These are phyloP conservation scores for Corylus heterophylla DNA, from an alignment of 306 rosid genomes.

Conservation along the genomic window DNA sequence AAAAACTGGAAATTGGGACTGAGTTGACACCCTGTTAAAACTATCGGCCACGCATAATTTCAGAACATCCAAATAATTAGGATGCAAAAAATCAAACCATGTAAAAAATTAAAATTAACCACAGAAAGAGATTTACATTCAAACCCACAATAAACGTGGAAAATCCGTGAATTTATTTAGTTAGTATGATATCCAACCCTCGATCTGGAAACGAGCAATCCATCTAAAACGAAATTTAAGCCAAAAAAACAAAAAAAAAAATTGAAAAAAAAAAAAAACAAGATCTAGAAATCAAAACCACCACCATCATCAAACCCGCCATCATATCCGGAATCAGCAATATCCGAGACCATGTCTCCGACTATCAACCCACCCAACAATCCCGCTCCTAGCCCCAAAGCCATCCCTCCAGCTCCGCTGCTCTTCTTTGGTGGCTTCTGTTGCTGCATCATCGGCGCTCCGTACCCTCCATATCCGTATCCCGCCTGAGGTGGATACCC, in stretches of 20 bases:
- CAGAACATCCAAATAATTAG: background rate
- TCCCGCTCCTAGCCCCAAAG: background rate
- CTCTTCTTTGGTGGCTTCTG: background rate
- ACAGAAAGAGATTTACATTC: background rate
- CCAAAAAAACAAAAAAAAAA: background rate
- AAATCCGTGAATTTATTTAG: background rate
- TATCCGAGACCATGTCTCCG: background rate
- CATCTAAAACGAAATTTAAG: background rate
- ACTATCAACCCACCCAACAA: background rate
- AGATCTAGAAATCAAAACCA: background rate
- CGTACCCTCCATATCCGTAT: slow-evolving; percentile 6
- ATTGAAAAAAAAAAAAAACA: background rate
- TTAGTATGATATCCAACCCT: background rate
- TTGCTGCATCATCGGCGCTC: background rate
- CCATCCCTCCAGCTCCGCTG: background rate
- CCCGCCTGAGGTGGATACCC: background rate
- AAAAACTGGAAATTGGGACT: too few species aligned
- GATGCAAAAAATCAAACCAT: background rate
- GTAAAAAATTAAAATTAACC: background rate
- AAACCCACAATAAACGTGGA: background rate
- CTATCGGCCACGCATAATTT: too few species aligned
- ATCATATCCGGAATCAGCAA: background rate
- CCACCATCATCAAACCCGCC: background rate
- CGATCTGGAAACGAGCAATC: background rate
- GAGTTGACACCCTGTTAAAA: too few species aligned